phyloP scores from a whole-genome alignment of 2,329 filamentous ascomycete species.

The Aspergillaceae sp. region DNA sequence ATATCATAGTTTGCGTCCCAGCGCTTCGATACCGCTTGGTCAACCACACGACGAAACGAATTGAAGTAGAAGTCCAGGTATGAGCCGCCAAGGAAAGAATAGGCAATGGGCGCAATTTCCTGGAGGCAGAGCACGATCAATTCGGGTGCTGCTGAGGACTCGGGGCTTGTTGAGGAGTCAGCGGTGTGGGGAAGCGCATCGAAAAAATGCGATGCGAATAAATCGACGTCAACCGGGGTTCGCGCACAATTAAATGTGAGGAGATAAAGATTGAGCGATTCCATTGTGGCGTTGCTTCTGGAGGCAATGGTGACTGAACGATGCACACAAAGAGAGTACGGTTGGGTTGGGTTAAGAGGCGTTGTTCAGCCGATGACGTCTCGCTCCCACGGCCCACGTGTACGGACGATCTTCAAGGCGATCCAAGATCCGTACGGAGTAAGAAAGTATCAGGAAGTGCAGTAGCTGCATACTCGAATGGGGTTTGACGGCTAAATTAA shows the following conservation, averaged over 20 bases:
- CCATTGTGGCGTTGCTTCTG: constrained; percentile 19
- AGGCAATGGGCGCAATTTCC: constrained; percentile 76
- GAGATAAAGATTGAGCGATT: constrained; percentile 61
- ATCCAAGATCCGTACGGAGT: no score
- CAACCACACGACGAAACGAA: constrained; percentile 61
- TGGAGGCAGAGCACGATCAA: constrained; percentile 65
- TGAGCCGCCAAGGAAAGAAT: constrained; percentile 77
- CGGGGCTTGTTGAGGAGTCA: constrained; percentile 30
- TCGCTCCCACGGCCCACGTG: neutral
- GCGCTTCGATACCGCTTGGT: constrained; percentile 52
- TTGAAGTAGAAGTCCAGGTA: constrained; percentile 69
- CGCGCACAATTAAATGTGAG: constrained; percentile 87
- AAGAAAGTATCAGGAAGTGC: no score
- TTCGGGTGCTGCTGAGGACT: constrained; percentile 53
- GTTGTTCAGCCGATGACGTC: neutral
- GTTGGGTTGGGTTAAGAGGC: neutral
- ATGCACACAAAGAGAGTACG: neutral
- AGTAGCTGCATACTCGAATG: no score
- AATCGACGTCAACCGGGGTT: constrained; percentile 56
- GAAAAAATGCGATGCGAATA: constrained; percentile 65
- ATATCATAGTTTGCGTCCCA: constrained; percentile 54
- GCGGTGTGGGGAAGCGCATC: constrained; percentile 41
- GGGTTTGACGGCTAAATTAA: no score
- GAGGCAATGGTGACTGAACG: neutral
- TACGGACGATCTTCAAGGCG: neutral